A percentile compares a stretch with the other conserved stretches of the same genome.
Evolutionary conservation across 2,329 filamentous ascomycete genomes (phyloP).

Genomic region (Ceratocystis variospora): DNA sequence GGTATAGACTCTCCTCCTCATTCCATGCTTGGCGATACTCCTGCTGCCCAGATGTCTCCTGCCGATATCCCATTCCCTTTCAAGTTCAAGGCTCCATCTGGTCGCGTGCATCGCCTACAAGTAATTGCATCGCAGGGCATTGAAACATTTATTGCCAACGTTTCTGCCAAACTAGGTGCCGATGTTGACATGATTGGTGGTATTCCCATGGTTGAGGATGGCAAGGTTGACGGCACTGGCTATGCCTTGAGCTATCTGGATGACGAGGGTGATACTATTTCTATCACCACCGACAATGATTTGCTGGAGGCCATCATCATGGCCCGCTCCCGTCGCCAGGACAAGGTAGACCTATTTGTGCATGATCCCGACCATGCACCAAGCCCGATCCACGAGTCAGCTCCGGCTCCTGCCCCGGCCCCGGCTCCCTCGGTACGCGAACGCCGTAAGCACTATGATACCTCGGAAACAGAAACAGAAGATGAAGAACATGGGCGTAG

Average conservation of each 20-base stretch:
- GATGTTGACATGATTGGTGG: constrained; percentile 80
- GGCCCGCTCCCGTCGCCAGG: constrained; percentile 59
- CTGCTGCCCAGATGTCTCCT: constrained; percentile 38
- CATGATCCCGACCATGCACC: constrained; percentile 88
- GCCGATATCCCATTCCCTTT: constrained; percentile 80
- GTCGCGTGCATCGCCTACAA: constrained; percentile 84
- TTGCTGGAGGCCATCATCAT: constrained; percentile 78
- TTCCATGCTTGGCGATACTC: constrained; percentile 41
- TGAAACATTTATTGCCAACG: constrained; percentile 59
- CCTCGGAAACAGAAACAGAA: constrained; percentile 47
- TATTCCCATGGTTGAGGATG: constrained; percentile 61
- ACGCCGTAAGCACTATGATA: constrained; percentile 33
- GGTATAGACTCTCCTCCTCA: constrained; percentile 65
- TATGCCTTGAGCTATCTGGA: constrained; percentile 94
- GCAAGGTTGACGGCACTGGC: constrained; percentile 59
- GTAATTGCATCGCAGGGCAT: constrained; percentile 70
- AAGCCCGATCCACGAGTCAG: constrained; percentile 31
- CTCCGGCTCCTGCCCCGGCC: constrained; percentile 32
- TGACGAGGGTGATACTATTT: constrained; percentile 91
- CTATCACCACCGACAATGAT: constrained; percentile 91
- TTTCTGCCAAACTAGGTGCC: constrained; percentile 69
- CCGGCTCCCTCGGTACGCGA: constrained; percentile 37
- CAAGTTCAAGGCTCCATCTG: constrained; percentile 97
- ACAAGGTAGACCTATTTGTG: constrained; percentile 95
- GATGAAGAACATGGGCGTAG: constrained; percentile 35